A percentile compares a stretch with the other conserved stretches of the same genome.
These are phyloP conservation scores for Cordyceps cicadae DNA, from an alignment of 2,329 filamentous ascomycete species.

Conservation along the genomic window DNA sequence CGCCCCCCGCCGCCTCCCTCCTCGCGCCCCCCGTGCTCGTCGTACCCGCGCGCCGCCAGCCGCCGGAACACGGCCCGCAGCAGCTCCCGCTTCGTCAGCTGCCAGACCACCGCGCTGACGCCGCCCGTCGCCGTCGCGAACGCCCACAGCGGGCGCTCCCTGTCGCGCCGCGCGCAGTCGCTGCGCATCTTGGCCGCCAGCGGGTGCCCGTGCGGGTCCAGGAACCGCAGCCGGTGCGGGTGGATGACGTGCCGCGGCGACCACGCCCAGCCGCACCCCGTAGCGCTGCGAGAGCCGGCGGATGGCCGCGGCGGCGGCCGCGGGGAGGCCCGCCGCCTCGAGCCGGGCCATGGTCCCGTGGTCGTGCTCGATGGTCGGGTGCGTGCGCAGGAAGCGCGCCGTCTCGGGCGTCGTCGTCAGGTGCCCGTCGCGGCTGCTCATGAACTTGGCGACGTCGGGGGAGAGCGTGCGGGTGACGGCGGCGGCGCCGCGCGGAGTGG, in stretches of 20 bases:
- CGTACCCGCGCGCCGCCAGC: constrained; percentile 21
- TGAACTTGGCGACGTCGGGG: constrained; percentile 3
- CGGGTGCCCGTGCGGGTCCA: constrained; percentile 27
- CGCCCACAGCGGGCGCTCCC: constrained; percentile 26
- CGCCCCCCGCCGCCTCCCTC: constrained; percentile 6
- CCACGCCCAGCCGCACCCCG: constrained; percentile 19
- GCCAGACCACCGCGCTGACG: constrained; percentile 19
- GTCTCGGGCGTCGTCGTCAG: constrained; percentile 17
- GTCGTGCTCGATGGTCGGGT: constrained; percentile 12
- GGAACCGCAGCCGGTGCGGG: constrained; percentile 24
- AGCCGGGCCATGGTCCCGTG: constrained; percentile 6
- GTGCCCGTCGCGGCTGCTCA: background rate
- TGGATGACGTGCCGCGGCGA: constrained; percentile 24
- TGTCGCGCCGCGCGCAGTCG: constrained; percentile 20
- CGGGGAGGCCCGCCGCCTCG: background rate
- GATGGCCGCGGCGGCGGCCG: constrained; percentile 1
- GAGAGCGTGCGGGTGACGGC: background rate
- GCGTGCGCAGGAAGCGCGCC: constrained; percentile 1
- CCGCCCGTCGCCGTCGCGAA: constrained; percentile 16
- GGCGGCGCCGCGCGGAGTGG: background rate
- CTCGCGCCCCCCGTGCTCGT: constrained; percentile 4
- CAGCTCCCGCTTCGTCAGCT: constrained; percentile 19
- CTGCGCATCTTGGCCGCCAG: constrained; percentile 19
- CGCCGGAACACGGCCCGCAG: constrained; percentile 20
- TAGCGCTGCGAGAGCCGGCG: constrained; percentile 15